Evolutionary conservation across 306 rosid genomes (phyloP).

Genomic region (Citrullus mucosospermus): DNA sequence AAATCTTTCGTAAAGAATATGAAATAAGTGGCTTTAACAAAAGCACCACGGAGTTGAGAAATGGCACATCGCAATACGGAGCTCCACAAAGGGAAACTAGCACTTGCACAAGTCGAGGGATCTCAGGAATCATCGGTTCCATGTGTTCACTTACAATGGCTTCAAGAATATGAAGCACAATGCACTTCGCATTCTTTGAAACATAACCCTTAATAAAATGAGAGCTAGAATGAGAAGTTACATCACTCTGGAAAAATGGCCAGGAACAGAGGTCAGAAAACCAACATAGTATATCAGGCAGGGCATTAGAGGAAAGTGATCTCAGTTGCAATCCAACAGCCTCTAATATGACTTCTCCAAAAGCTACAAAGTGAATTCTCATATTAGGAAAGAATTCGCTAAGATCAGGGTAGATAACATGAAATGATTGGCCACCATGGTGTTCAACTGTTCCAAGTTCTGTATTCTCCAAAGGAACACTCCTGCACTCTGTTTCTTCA

Average conservation of each 20-base stretch:
- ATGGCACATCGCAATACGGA: slow-evolving; percentile 74
- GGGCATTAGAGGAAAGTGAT: slow-evolving; percentile 56
- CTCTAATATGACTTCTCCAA: slow-evolving; percentile 81
- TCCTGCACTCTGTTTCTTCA: slow-evolving; percentile 26
- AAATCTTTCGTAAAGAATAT: slow-evolving; percentile 55
- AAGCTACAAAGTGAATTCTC: slow-evolving; percentile 58
- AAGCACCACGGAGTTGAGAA: slow-evolving; percentile 61
- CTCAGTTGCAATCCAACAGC: slow-evolving; percentile 83
- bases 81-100: slow-evolving; percentile 67
- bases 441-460: slow-evolving; percentile 27
- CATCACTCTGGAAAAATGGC: slow-evolving; percentile 41
- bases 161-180: slow-evolving; percentile 69
- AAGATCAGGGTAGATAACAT: slow-evolving; percentile 68
- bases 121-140: slow-evolving; percentile 89
- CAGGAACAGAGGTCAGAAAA: slow-evolving; percentile 70
- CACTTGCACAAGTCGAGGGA: slow-evolving; percentile 70
- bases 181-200: slow-evolving; percentile 80
- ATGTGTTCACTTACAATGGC: slow-evolving; percentile 75
- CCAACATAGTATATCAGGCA: slow-evolving; percentile 87
- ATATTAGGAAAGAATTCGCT: slow-evolving; percentile 67
- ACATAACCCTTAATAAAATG: slow-evolving; percentile 52
- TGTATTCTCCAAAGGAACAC: slow-evolving; percentile 18
- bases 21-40: slow-evolving; percentile 79
- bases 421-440: slow-evolving; percentile 38
- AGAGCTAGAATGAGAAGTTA: slow-evolving; percentile 24